Conservation (phyloP, 1,139 yeast genomes). For the Candida tropicalis region DNA sequence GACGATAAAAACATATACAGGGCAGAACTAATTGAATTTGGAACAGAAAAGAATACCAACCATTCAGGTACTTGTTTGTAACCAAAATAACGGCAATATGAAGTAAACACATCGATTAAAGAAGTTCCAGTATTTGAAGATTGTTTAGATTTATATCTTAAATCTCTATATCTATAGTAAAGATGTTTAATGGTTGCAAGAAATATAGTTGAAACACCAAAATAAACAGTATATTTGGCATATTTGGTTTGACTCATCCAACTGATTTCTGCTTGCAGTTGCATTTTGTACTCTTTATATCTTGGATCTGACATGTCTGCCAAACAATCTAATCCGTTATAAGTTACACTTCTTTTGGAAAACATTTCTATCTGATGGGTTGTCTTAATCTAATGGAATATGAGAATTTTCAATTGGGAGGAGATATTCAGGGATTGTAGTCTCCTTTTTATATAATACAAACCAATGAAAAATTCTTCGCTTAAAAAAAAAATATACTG, state of each 20-base stretch:
- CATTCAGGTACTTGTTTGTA: slow-evolving; percentile 49
- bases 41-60: slow-evolving; percentile 46
- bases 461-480: too few relatives aligned
- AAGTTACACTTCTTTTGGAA: slow-evolving; percentile 22
- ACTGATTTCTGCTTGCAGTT: slow-evolving; percentile 41
- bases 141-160: slow-evolving; percentile 21
- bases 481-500: too few relatives aligned
- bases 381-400: too few relatives aligned
- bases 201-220: slow-evolving; percentile 40
- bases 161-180: slow-evolving; percentile 39
- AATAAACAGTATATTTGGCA: slow-evolving; percentile 51
- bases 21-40: slow-evolving; percentile 52
- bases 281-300: slow-evolving; percentile 25
- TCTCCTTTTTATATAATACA: too few relatives aligned
- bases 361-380: not conserved
- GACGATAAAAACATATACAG: slow-evolving; percentile 42
- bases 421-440: too few relatives aligned
- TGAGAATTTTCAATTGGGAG: too few relatives aligned
- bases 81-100: slow-evolving; percentile 49
- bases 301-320: slow-evolving; percentile 33
- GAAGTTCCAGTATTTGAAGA: slow-evolving; percentile 18
- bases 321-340: slow-evolving; percentile 51
- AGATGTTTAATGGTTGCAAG: slow-evolving; percentile 42
- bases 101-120: slow-evolving; percentile 32
- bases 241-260: slow-evolving; percentile 45